Conservation (phyloP, 768 basidiomycete species). For the Hygrocybe punicea region DNA sequence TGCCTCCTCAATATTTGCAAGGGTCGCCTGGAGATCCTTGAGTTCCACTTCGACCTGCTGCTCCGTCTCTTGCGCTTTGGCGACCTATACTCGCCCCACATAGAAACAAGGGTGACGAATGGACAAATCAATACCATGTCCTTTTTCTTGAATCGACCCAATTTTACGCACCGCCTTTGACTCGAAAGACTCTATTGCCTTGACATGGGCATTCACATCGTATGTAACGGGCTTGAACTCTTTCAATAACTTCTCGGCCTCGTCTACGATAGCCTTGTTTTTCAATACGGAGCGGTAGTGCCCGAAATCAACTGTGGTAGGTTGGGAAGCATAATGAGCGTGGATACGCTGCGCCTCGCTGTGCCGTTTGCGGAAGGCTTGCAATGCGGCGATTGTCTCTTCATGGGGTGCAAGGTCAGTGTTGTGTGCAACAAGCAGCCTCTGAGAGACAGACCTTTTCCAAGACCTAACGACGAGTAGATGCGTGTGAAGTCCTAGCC, state of each 20-base stretch:
- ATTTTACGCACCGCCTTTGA: constrained; percentile 71
- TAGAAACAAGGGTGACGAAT: no score
- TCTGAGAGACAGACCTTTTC: constrained; percentile 67
- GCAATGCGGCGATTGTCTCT: constrained; percentile 89
- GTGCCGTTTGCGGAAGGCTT: constrained; percentile 96
- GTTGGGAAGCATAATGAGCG: constrained; percentile 59
- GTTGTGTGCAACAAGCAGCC: neutral
- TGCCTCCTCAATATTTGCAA: constrained; percentile 95
- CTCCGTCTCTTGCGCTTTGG: constrained; percentile 84
- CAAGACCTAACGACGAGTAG: constrained; percentile 77
- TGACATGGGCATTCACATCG: constrained; percentile 83
- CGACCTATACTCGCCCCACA: constrained; percentile 51
- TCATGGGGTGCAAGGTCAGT: constrained; percentile 1
- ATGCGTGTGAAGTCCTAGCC: constrained; percentile 80
- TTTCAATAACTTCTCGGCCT: constrained; percentile 84
- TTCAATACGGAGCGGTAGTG: constrained; percentile 90
- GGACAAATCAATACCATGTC: constrained; percentile 1
- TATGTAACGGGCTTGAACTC: constrained; percentile 94
- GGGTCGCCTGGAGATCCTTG: constrained; percentile 85
- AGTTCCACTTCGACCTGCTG: constrained; percentile 88
- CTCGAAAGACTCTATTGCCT: constrained; percentile 96
- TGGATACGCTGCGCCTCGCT: constrained; percentile 78
- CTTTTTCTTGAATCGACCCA: neutral
- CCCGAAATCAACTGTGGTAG: constrained; percentile 82
- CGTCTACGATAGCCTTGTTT: constrained; percentile 88